phyloP scores from a whole-genome alignment of 2,329 filamentous ascomycete species.

The Diplocarpon mali region DNA sequence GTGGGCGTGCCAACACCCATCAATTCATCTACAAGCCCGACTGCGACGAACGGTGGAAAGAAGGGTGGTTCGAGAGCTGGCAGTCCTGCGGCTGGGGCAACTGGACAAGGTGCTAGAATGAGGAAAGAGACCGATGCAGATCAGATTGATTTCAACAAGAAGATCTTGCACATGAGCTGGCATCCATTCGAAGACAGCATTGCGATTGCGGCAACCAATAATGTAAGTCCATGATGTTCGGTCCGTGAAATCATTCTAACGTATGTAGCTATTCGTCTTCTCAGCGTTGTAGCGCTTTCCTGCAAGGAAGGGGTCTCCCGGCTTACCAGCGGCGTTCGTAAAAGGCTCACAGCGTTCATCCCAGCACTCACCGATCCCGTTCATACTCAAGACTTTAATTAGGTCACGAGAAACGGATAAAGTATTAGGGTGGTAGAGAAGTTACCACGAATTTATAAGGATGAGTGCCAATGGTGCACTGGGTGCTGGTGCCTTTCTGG shows the following conservation, averaged over 20 bases:
- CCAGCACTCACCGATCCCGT: conserved; percentile 15
- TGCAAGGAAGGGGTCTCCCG: conserved; percentile 21
- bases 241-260: conserved; percentile 8
- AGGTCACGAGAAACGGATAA: conserved; percentile 20
- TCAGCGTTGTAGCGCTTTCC: conserved; percentile 51
- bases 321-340: conserved; percentile 26
- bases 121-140: conserved; percentile 98
- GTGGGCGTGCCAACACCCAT: conserved; percentile 96
- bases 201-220: conserved; percentile 97
- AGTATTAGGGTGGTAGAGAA: conserved; percentile 18
- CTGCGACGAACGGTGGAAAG: conserved; percentile 61
- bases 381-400: conserved; percentile 16
- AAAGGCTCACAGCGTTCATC: conserved; percentile 18
- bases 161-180: conserved; percentile 99
- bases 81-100: conserved; percentile 66
- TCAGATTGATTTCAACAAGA: conserved; percentile 99
- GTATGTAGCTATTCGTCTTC: conserved; percentile 59
- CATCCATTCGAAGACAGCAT: conserved; percentile 99
- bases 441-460: conserved; percentile 12
- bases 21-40: conserved; percentile 68
- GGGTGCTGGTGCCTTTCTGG: conserved; percentile 15
- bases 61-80: conserved; percentile 80
- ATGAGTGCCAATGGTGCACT: conserved; percentile 11
- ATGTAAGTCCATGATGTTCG: conserved; percentile 52
- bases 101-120: conserved; percentile 83